Base-by-base conservation (phyloP, 225 moss, liverwort and hornwort species). In the Neckera pumila region DNA sequence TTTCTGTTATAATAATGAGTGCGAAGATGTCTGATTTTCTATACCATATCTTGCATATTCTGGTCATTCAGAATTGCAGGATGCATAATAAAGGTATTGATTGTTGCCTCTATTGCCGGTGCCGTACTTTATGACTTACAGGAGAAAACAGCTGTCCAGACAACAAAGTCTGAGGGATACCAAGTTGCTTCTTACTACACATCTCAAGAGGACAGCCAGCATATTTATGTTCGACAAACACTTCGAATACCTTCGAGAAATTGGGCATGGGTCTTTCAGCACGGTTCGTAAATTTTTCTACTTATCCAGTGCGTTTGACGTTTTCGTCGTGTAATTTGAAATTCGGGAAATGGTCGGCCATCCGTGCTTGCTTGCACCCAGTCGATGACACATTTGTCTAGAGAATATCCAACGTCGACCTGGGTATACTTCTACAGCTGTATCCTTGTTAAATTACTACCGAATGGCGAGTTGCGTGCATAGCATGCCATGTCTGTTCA, bases 221-320 rank as follows among this genome's bases (percentile, higher is more conserved):
- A 96, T 97, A 87, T 99, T 99, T 69, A 99, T 99, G 99, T 99
- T 99, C 82, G 99, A 99, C 89, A 99, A 99, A 90, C 99, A 99
- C 90, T 99, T 99, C 67, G 99, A 99, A 90, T 99, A 96, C 88
- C 96, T 99, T 49, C 91, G 99, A 26, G 99, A 99, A 88, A 99
- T 99, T 85, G 99, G 99, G 33, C 96, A 96, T 79, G 99, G 99
- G 22, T 99, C 99, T 9, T 97, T 88, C 76, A 99, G 99, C 85
- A 99, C 96, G 87, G 99, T 99, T 58, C 90, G 98, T 92, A 54
- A 38, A 47, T 18, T 63, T 83, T n/a, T 38, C 72, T 38, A 58
- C 49, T 72, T 87, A 30, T 54, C 53, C 40, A 86, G 69, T 76
- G 72, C 81, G 17, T 71, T 69, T 87, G 84, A 84, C 28, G 42